phyloP scores from a whole-genome alignment of 768 basidiomycete genomes.

The Tylopilus sp. region DNA sequence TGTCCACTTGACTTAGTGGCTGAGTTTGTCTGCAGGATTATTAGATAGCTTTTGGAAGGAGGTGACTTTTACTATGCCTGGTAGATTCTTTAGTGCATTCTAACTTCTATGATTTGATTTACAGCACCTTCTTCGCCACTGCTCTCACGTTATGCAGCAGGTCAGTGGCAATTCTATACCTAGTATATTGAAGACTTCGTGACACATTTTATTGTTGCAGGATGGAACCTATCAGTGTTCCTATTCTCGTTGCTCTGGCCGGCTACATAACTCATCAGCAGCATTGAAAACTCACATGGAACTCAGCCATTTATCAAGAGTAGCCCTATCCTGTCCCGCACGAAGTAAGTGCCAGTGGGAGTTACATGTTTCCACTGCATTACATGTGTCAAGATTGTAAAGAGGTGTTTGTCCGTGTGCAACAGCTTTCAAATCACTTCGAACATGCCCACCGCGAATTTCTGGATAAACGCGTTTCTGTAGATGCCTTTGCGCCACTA shows the following conservation, averaged over 20 bases:
- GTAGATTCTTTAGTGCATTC: not conserved
- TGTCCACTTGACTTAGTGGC: slow-evolving; percentile 9
- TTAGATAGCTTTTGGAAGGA: slow-evolving; percentile 18
- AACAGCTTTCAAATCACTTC: slow-evolving; percentile 26
- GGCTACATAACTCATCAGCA: slow-evolving; percentile 16
- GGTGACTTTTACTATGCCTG: not conserved
- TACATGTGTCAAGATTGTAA: slow-evolving; percentile 21
- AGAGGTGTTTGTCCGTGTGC: slow-evolving; percentile 22
- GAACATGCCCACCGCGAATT: slow-evolving; percentile 21
- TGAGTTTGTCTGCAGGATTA: slow-evolving; percentile 20
- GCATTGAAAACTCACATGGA: slow-evolving; percentile 27
- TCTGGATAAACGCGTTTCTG: slow-evolving; percentile 6
- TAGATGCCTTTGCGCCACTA: slow-evolving; percentile 17
- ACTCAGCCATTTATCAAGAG: slow-evolving; percentile 30
- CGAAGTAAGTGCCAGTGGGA: slow-evolving; percentile 20
- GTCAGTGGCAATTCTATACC: not conserved
- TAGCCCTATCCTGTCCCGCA: slow-evolving; percentile 25
- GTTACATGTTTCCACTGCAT: too few relatives aligned
- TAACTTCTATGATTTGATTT: slow-evolving; percentile 4
- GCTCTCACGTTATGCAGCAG: slow-evolving; percentile 14
- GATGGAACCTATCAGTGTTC: slow-evolving; percentile 27
- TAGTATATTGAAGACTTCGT: not conserved
- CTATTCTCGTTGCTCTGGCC: slow-evolving; percentile 28
- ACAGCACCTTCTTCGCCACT: slow-evolving; percentile 29
- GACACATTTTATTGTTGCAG: slow-evolving; percentile 2